Evolutionary conservation across 2,329 filamentous ascomycete species (phyloP).

Genomic region (Fusarium sacchari): DNA sequence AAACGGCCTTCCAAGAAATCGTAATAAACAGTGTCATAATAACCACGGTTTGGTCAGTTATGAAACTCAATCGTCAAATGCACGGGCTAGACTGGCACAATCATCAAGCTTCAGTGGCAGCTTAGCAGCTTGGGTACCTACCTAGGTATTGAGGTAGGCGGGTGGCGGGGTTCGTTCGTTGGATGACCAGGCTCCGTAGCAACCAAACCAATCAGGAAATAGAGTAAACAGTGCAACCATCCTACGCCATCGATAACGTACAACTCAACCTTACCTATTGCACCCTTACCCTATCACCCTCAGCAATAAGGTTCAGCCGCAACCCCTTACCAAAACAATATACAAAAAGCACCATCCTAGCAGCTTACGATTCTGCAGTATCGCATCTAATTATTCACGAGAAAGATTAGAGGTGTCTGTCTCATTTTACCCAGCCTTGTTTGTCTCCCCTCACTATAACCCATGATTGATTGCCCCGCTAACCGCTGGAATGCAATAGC

Average conservation of each 20-base stretch:
- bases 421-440: slow-evolving; percentile 26
- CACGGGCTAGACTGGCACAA: background rate
- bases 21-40: too few relatives aligned
- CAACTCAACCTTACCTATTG: slow-evolving; percentile 14
- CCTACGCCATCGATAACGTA: slow-evolving; percentile 28
- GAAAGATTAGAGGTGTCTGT: slow-evolving; percentile 16
- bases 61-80: background rate
- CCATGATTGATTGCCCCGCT: slow-evolving; percentile 51
- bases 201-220: slow-evolving; percentile 48
- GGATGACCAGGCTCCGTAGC: slow-evolving; percentile 37
- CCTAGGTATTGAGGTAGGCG: background rate
- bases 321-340: slow-evolving; percentile 10
- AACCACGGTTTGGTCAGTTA: background rate
- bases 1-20: background rate
- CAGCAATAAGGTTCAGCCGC: slow-evolving; percentile 18
- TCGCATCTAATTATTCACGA: slow-evolving; percentile 6
- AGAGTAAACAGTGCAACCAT: slow-evolving; percentile 43
- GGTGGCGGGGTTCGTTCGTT: slow-evolving; percentile 36
- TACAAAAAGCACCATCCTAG: slow-evolving; percentile 10
- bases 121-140: background rate
- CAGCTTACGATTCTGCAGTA: slow-evolving; percentile 12
- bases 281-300: slow-evolving; percentile 26
- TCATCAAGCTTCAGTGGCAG: slow-evolving; percentile 1
- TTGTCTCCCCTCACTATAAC: slow-evolving; percentile 22
- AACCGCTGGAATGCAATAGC: slow-evolving; percentile 53